Base-by-base conservation (phyloP, 257 asterid genomes). In the Phtheirospermum japonicum region DNA sequence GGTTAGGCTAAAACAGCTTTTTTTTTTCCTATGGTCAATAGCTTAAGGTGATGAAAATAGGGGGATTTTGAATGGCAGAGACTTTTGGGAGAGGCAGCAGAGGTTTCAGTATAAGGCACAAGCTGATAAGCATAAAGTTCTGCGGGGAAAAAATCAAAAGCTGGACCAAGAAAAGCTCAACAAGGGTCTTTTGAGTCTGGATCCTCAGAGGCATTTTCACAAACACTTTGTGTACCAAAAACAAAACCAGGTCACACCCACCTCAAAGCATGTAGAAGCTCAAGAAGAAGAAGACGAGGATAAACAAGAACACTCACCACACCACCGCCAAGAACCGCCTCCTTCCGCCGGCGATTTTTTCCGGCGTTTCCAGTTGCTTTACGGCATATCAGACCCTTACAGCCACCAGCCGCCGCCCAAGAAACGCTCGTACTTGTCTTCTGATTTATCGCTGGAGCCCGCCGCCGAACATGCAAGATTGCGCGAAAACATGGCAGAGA, bases 131-230 rank as follows among this genome's bases (percentile, higher is more conserved):
- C n/a, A n/a, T n/a, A n/a, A n/a, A n/a, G n/a, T n/a, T n/a, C n/a
- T n/a, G n/a, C 40, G 60, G 56, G 55, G 32, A 61, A 43, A 17
- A 63, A 49, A 40, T 69, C 67, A 71, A 79, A 86, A 79, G 82
- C 95, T 83, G 91, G 88, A 85, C 74, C 72, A 63, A 33, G 82
- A 70, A 62, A 48, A 76, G 39, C 13, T 40, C 37, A 71, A 65
- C 34, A 67, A 74, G 84, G 81, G 77, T 77, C 82, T 23, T 23
- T 6, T 66, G 84, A 83, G 75, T 79, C 91, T 86, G 95, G 95
- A 82, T 83, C 81, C 89, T 79, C 86, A 78, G 59, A 80, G 73
- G 76, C 78, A 79, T 59, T 67, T 58, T 46, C 82, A 45, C 36
- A 68, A 62, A 53, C 76, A 54, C 34, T 66, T 57, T 37, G 77